phyloP scores from a whole-genome alignment of 306 rosid species.

The Rubus parviflorus region DNA sequence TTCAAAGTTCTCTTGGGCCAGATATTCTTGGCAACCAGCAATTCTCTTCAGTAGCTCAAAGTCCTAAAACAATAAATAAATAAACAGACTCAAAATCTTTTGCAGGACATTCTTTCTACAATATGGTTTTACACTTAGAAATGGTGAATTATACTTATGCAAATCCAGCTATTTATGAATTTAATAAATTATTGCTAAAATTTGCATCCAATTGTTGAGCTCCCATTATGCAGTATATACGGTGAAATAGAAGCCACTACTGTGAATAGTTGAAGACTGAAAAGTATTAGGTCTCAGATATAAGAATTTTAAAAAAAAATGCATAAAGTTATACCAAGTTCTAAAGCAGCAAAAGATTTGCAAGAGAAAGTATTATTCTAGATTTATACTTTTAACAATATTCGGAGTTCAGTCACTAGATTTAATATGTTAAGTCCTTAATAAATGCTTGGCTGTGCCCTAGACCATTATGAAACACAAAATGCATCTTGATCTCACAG shows the following conservation, averaged over 20 bases:
- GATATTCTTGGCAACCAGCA: constrained; percentile 70
- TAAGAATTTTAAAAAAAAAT: not conserved
- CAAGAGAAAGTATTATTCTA: too few relatives aligned
- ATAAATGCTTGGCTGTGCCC: too few relatives aligned
- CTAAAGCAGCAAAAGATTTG: too few relatives aligned
- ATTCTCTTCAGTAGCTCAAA: constrained; percentile 75
- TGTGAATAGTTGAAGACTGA: not conserved
- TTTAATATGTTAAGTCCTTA: too few relatives aligned
- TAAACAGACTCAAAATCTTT: constrained; percentile 8
- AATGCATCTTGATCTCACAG: not conserved
- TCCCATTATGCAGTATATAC: not conserved
- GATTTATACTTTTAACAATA: too few relatives aligned
- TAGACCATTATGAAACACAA: not conserved
- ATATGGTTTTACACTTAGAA: not conserved
- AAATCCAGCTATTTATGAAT: not conserved
- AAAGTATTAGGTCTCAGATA: not conserved
- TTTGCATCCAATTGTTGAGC: not conserved
- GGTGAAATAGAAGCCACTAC: not conserved
- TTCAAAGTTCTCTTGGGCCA: constrained; percentile 78
- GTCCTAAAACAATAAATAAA: constrained; percentile 52
- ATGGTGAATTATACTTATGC: not conserved
- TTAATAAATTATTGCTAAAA: not conserved
- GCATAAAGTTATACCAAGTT: not conserved
- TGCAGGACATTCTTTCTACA: not conserved
- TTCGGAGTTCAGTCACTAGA: too few relatives aligned